phyloP scores from a whole-genome alignment of 2,329 filamentous ascomycete species.

The Exophiala mesophila region DNA sequence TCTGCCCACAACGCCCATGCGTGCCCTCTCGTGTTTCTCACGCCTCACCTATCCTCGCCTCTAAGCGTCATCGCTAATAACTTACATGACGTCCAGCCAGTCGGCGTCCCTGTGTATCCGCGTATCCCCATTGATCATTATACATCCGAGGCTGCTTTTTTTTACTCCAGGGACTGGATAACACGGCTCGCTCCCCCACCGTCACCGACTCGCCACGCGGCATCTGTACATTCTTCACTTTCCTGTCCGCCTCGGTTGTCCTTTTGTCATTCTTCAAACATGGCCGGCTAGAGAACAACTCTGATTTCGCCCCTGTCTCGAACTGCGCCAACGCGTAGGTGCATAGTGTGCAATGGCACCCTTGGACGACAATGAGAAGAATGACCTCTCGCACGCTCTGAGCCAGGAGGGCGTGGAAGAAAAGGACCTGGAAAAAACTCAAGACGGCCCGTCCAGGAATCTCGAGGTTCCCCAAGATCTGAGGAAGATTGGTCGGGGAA shows the following conservation, averaged over 20 bases:
- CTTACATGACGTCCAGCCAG: constrained; percentile 1
- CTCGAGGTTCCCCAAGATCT: constrained; percentile 16
- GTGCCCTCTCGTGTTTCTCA: too few relatives aligned
- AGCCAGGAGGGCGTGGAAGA: constrained; percentile 28
- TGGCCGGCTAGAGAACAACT: too few relatives aligned
- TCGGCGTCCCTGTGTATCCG: too few relatives aligned
- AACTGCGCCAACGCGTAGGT: too few relatives aligned
- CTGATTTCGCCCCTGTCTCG: too few relatives aligned
- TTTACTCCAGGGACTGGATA: constrained; percentile 7
- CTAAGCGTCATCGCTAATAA: too few relatives aligned
- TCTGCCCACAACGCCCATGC: too few relatives aligned
- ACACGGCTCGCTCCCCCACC: constrained; percentile 10
- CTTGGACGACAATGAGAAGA: constrained; percentile 19
- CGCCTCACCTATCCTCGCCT: too few relatives aligned
- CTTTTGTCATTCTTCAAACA: too few relatives aligned
- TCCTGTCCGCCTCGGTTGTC: too few relatives aligned
- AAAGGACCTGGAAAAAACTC: constrained; percentile 21
- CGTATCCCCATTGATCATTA: too few relatives aligned
- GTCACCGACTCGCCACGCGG: constrained; percentile 9
- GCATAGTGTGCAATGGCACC: constrained; percentile 12
- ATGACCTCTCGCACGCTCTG: constrained; percentile 16
- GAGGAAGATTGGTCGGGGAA: constrained; percentile 13
- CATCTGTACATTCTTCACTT: neutral
- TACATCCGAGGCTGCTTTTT: constrained; percentile 11
- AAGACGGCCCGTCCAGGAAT: constrained; percentile 20